Evolutionary conservation across 805 yeast species (phyloP), one percentile per base, ranked within the genome.

Genomic region (Saccharomycopsis sp.): DNA sequence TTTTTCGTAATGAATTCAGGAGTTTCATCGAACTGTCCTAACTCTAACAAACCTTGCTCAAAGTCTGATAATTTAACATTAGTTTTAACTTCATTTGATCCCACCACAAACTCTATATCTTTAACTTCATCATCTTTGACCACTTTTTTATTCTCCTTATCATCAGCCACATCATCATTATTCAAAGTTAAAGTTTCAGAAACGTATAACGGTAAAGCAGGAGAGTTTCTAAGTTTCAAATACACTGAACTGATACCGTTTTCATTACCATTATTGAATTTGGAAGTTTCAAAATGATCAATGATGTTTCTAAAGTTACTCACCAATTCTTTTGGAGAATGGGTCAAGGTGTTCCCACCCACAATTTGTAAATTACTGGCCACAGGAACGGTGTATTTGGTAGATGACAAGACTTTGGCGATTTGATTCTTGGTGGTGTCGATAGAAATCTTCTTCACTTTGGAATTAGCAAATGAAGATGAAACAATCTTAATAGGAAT

Each of bases 181-280:
- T 44, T 37, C 36, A 40, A 29, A 30, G 31, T 34, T 19, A 44
- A 36, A 34, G 55, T 68, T 23, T 80, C 79, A 34, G 80, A 66
- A 54, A 78, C 74, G 61, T 67, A 92, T 45, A 92, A 66, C 34
- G 99, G 97, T 52, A 92, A 65, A 6, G 88, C 73, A 17, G 96
- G 95, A 17, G 95, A 84, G 31, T 61, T 59, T 42, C 67, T 63
- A 10, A 89, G 69, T 63, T 86, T 86, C 46, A 83, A 57, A 53
- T 71, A 74, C 26, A 79, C 63, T 29, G 72, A 72, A 60, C 76
- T 80, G 55, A 74, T 69, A n/a, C 34, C 45, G 34, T 42, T 42
- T 5, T 29, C 34, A 20, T 28, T 19, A 4, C 39, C 39, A 14
- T 42, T 31, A 34, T 42, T 42, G 34, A 20, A 34, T 21, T 34